These are phyloP conservation scores for Ballota nigra DNA, from an alignment of 257 asterid genomes.

Conservation along the genomic window DNA sequence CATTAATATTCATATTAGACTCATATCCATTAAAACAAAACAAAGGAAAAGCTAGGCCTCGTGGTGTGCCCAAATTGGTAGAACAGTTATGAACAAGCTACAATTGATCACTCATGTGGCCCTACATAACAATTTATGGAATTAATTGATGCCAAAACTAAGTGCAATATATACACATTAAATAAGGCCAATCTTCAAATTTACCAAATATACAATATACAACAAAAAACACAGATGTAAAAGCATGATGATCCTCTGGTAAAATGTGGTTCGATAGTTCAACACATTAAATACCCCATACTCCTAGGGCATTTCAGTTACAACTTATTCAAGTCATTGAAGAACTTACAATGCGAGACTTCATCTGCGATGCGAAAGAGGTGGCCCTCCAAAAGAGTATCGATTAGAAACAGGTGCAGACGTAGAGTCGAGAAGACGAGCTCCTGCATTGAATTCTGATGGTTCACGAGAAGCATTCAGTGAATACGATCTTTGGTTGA, in stretches of 20 bases:
- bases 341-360: background rate
- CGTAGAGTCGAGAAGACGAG: slow-evolving; percentile 25
- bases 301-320: background rate
- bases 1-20: too few species aligned
- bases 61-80: background rate
- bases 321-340: background rate
- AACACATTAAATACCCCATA: background rate
- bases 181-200: background rate
- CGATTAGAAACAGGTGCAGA: slow-evolving; percentile 53
- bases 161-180: background rate
- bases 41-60: background rate
- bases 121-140: background rate
- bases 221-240: background rate
- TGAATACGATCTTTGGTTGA: slow-evolving; percentile 30
- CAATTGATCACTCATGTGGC: background rate
- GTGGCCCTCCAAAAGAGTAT: slow-evolving; percentile 62
- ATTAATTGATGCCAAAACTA: background rate
- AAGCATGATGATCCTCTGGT: background rate
- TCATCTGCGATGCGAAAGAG: slow-evolving; percentile 39
- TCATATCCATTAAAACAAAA: too few species aligned
- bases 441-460: slow-evolving; percentile 26
- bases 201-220: background rate
- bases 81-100: background rate
- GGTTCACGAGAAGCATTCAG: slow-evolving; percentile 31
- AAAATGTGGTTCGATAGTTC: background rate